Evolutionary conservation across 2,329 filamentous ascomycete species (phyloP), one percentile per base, ranked within the genome.

Genomic region (Clonostachys sp.): DNA sequence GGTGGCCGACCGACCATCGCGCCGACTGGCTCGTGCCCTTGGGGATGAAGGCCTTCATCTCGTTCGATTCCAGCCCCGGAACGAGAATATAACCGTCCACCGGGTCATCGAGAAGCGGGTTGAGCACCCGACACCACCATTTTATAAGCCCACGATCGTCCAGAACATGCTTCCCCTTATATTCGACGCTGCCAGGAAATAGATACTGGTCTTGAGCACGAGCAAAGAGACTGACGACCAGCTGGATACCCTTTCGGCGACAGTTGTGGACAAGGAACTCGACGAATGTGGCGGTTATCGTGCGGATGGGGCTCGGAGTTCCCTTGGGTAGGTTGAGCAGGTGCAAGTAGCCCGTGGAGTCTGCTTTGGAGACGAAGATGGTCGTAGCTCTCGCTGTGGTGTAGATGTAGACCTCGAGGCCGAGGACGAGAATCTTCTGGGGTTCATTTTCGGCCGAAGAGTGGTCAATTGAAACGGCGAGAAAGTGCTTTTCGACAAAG

Each of bases 301-400:
- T 75, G 52, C 87, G 83, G 44, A 96, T 78, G 0, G 90, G 90
- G 5, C 89, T 94, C 0, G 80, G 73, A 0, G 77, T 73, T n/a
- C 79, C 75, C 55, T 72, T 78, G 14, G 84, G 79, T 0, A 88
- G 71, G 16, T 79, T 70, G 35, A 91, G 71, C 3, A 86, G 73
- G 54, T 84, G 74, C 10, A 96, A 71, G 61, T 90, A 95, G 20
- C 95, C 94, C 0, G 92, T 96, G 10, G 94, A 96, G 69, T 99
- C 94, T 44, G 94, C 94, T 67, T 99, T 99, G 53, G 91, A 92
- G 20, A 99, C 86, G 63, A 99, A 99, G 46, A 97, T 78, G 5
- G 89, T 96, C 2, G 87, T 95, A 20, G 90, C 80, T 56, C 81
- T 79, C 42, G 81, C 79, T 0, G 91, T 96, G 1, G 84, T 87